Conservation (phyloP, 1,284 basidiomycete genomes). For the Bondarzewia mesenterica region DNA sequence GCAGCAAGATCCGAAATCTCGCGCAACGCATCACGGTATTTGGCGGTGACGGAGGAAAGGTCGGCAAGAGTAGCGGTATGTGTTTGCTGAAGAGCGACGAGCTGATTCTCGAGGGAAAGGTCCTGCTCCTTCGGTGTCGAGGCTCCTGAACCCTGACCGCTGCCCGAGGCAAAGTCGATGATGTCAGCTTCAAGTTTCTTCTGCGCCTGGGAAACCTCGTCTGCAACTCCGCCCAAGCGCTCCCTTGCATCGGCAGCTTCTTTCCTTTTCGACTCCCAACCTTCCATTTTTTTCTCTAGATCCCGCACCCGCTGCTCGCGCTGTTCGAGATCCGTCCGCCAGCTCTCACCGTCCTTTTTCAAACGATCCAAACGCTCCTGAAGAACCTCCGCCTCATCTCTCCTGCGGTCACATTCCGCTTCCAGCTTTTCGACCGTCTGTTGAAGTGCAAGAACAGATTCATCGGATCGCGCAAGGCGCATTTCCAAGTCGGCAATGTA, state of each 20-base stretch:
- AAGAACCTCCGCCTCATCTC: constrained; percentile 63
- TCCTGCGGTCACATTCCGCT: constrained; percentile 60
- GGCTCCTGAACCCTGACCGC: constrained; percentile 19
- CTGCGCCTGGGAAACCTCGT: constrained; percentile 64
- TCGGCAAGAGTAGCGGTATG: constrained; percentile 75
- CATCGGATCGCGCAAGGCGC: constrained; percentile 74
- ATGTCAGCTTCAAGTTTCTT: constrained; percentile 45
- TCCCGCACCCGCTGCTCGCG: constrained; percentile 69
- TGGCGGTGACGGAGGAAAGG: constrained; percentile 67
- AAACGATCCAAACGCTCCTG: constrained; percentile 68
- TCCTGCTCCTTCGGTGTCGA: constrained; percentile 29
- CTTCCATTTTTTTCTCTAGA: constrained; percentile 69
- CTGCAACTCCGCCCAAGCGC: constrained; percentile 58
- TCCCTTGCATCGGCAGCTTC: constrained; percentile 57
- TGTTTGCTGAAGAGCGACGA: constrained; percentile 63
- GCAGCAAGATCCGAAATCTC: constrained; percentile 83
- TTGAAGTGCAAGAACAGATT: constrained; percentile 61
- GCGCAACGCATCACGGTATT: constrained; percentile 83
- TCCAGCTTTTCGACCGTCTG: constrained; percentile 75
- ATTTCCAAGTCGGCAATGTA: constrained; percentile 90
- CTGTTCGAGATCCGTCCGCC: constrained; percentile 76
- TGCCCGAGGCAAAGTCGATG: constrained; percentile 15
- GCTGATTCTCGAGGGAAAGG: constrained; percentile 42
- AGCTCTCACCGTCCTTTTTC: constrained; percentile 60
- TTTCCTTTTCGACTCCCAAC: constrained; percentile 64